A percentile compares a stretch with the other conserved stretches of the same genome.
phyloP scores from a whole-genome alignment of 1,284 basidiomycete genomes.

The Peniophora sp. region DNA sequence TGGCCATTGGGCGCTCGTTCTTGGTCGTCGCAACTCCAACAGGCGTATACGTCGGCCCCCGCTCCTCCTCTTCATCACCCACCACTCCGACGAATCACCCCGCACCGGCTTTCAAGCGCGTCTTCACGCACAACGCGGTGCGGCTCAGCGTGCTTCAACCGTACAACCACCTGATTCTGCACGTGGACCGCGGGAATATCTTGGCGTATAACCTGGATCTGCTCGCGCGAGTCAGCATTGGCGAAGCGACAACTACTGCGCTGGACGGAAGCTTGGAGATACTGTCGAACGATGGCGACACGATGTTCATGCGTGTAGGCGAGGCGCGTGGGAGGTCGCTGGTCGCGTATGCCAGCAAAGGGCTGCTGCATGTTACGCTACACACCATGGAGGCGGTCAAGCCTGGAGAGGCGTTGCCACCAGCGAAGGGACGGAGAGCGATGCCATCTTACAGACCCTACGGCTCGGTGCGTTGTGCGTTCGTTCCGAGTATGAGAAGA shows the following conservation, averaged over 20 bases:
- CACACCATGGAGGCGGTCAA: constrained; percentile 34
- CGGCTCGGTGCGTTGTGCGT: constrained; percentile 46
- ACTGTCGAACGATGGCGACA: constrained; percentile 40
- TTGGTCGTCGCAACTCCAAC: constrained; percentile 53
- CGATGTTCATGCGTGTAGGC: constrained; percentile 53
- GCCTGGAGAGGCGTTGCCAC: constrained; percentile 15
- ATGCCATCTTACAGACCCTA: constrained; percentile 45
- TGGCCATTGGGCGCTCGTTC: constrained; percentile 39
- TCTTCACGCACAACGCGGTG: constrained; percentile 42
- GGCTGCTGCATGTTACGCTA: constrained; percentile 47
- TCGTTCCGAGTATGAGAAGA: constrained; percentile 1
- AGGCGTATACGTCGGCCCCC: constrained; percentile 58
- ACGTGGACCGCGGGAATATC: constrained; percentile 37
- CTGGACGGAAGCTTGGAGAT: constrained; percentile 51
- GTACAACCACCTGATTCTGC: constrained; percentile 61
- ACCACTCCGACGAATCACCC: constrained; percentile 4
- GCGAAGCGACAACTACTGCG: constrained; percentile 33
- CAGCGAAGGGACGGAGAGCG: background rate
- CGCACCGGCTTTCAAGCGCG: constrained; percentile 43
- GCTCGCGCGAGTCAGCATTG: constrained; percentile 48
- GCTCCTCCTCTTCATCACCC: constrained; percentile 16
- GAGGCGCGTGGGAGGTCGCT: background rate
- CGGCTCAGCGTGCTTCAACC: constrained; percentile 49
- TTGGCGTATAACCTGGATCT: constrained; percentile 67
- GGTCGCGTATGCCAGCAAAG: constrained; percentile 67